phyloP scores from a whole-genome alignment of 1,284 basidiomycete species.

The Moesziomyces sp. region DNA sequence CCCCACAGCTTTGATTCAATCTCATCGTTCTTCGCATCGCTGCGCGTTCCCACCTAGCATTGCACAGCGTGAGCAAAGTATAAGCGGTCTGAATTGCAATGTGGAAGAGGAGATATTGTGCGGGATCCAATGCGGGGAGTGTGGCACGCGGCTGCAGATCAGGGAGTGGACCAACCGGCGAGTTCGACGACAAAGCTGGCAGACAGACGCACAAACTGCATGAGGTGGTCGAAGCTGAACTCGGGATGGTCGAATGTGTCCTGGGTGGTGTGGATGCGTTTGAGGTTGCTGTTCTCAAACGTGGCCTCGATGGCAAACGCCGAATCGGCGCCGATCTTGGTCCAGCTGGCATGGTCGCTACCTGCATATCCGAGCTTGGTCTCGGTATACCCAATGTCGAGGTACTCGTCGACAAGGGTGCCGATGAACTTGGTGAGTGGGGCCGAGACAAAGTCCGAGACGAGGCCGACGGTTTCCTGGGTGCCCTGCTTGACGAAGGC shows the following conservation, averaged over 20 bases:
- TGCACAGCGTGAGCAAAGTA: too few species aligned
- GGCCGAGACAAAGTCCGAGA: constrained; percentile 85
- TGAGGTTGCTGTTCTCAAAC: constrained; percentile 60
- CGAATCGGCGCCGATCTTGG: constrained; percentile 66
- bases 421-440: constrained; percentile 80
- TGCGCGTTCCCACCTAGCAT: too few species aligned
- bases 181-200: constrained; percentile 62
- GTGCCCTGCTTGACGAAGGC: constrained; percentile 95
- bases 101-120: neutral
- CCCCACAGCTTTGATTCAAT: neutral
- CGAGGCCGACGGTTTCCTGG: constrained; percentile 86
- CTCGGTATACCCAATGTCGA: constrained; percentile 67
- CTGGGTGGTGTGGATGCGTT: constrained; percentile 50
- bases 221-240: constrained; percentile 61
- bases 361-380: constrained; percentile 91
- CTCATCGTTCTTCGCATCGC: too few species aligned
- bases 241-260: constrained; percentile 54
- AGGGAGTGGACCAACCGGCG: constrained; percentile 45
- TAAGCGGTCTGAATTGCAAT: neutral
- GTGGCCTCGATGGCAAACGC: constrained; percentile 67
- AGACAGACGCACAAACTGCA: constrained; percentile 59
- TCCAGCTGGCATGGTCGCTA: constrained; percentile 75
- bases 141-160: neutral
- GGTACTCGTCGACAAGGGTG: constrained; percentile 76
- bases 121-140: neutral